Evolutionary conservation across 495 filamentous ascomycete genomes (phyloP), one percentile per base, ranked within the genome.

Genomic region (Penicillium soppii): DNA sequence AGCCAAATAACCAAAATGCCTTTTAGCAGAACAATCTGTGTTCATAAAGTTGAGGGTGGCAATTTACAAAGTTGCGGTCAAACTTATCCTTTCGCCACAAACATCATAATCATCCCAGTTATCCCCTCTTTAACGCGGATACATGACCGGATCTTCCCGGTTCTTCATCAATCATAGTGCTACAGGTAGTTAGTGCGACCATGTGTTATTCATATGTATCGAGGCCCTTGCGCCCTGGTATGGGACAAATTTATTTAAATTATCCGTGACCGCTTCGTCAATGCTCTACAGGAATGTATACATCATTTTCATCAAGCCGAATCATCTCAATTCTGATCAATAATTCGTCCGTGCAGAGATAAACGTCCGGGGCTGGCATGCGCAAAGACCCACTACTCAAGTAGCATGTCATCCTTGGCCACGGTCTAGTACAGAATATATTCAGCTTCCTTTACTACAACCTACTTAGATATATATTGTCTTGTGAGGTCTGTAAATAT

Each of bases 51-150:
- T 1, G 13, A 39, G 26, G 23, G 47, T 59, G 57, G 53, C 57
- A 35, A 56, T 48, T 54, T 26, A n/a, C 30, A 43, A 38, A 57
- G 43, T 60, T 63, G 53, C 60, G 60, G 60, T 63, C 60, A 60
- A 52, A 41, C 27, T 17, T 35, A 42, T 37, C 17, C 17, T 33
- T 49, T 63, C 41, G 60, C 57, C 60, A 63, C 60, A 47, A 38
- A 17, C 25, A 41, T 56, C 23, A 16, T 12, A n/a, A n/a, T 19
- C n/a, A n/a, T n/a, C n/a, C n/a, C n/a, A n/a, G n/a, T n/a, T n/a
- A n/a, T n/a, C n/a, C n/a, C 15, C 19, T 15, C 21, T 15, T 54
- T 26, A 32, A 38, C 13, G 29, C 29, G 25, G 23, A 41, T 30
- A 15, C 16, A 29, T 22, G 26, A 30, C 38, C 3, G n/a, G 12